Conservation (phyloP, 208 protist genomes). For the Acanthamoeba culbertsoni region DNA sequence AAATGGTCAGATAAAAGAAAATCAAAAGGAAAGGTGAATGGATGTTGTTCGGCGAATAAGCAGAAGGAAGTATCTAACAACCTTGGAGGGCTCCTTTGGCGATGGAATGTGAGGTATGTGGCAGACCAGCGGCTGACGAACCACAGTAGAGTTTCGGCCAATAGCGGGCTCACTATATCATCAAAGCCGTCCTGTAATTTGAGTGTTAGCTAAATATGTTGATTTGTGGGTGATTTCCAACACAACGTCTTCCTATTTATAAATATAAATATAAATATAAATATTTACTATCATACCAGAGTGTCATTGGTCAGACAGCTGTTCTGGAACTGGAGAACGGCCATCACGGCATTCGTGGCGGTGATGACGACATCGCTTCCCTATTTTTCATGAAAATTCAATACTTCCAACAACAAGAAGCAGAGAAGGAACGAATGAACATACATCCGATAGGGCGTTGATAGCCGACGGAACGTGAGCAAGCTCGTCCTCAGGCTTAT, state of each 20-base stretch:
- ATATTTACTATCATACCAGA: too few species aligned
- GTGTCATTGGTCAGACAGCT: constrained; percentile 16
- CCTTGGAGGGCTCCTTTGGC: not conserved
- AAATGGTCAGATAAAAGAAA: not conserved
- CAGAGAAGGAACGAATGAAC: not conserved
- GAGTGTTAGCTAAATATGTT: too few species aligned
- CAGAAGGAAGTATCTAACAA: not conserved
- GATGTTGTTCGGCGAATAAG: too few species aligned
- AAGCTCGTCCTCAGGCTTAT: constrained; percentile 14
- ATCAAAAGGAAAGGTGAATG: too few species aligned
- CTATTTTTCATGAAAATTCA: not conserved
- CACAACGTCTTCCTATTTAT: too few species aligned
- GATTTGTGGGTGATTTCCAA: too few species aligned
- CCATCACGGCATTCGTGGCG: constrained; percentile 30
- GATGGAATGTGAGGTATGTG: not conserved
- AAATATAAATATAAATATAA: too few species aligned
- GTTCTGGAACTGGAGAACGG: constrained; percentile 3
- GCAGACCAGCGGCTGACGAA: constrained; percentile 21
- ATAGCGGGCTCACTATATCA: not conserved
- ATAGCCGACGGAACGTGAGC: not conserved
- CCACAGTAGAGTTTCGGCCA: not conserved
- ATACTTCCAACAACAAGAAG: not conserved
- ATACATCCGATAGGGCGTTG: not conserved
- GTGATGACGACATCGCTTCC: not conserved
- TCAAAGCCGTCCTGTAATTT: not conserved